Evolutionary conservation across 2,329 filamentous ascomycete species (phyloP).

Genomic region (Cadophora sp.): DNA sequence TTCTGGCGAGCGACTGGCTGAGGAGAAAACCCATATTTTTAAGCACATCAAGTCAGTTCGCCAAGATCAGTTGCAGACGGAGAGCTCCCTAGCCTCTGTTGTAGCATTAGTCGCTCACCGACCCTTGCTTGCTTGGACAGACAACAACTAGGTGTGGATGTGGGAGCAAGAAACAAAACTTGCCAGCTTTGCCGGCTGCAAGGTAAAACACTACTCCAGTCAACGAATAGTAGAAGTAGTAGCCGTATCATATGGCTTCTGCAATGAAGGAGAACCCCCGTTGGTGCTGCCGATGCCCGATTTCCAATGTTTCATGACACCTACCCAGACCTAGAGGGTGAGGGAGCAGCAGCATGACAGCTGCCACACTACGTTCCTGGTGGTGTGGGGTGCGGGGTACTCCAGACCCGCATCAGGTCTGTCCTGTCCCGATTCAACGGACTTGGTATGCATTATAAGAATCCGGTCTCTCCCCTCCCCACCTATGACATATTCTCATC

Average conservation of each 20-base stretch:
- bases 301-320: not conserved
- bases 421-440: not conserved
- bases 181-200: no score
- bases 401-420: not conserved
- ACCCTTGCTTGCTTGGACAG: not conserved
- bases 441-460: slow-evolving; percentile 2
- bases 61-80: not conserved
- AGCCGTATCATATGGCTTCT: not conserved
- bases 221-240: no score
- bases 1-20: not conserved
- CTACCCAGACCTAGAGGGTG: not conserved
- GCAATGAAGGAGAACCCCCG: not conserved
- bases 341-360: not conserved
- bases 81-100: not conserved
- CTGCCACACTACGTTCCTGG: not conserved
- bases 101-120: not conserved
- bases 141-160: not conserved
- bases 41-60: not conserved
- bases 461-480: not conserved
- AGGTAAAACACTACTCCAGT: no score
- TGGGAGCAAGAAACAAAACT: no score
- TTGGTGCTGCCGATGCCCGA: not conserved
- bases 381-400: slow-evolving; percentile 12
- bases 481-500: not conserved
- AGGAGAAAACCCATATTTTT: slow-evolving; percentile 1